Evolutionary conservation across 208 protist species (phyloP), one percentile per base, ranked within the genome.

Genomic region (Porcisia deanei): DNA sequence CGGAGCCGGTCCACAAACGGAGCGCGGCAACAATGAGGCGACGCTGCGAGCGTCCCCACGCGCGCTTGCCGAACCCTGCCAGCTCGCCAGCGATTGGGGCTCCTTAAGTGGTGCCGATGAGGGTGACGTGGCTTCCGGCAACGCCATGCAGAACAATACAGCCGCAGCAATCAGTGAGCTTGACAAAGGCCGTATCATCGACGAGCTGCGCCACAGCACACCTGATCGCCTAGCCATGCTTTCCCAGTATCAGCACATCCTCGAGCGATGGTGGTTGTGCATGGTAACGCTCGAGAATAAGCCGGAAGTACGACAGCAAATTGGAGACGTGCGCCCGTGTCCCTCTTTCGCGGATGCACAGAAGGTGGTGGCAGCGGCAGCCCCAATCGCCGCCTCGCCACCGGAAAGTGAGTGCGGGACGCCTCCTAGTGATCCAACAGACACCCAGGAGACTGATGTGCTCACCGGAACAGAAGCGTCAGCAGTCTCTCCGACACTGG

Each of bases 251-350:
- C 77, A 47, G 54, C 71, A 53, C 30, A 72, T 76, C 54, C 71
- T 81, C 34, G 77, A 81, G 49, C 77, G 77, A 25, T 81, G 77
- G 77, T 81, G 77, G 77, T 20, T 60, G n/a, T 73, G 73, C 71
- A 81, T 73, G 77, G 43, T 58, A 7, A 53, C 73, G n/a, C 76
- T 81, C 45, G 77, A 76, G 77, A 34, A 57, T 9, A 81, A 81
- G 47, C 1, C 55, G 0, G 77, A 76, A 66, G 71, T 81, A 20
- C 77, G 65, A 7, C 71, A 81, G 25, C 77, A 65, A 2, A 70
- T 81, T 3, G 77, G 77, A 34, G 58, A 54, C 64, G 25, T 76
- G 14, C 34, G 59, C 58, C 25, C 25, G 34, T 81, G 77, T 22
- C 77, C 77, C 3, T 60, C 68, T 41, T 76, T 47, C 64, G 54